Percentiles rank a stretch among this genome's conserved stretches.
Conservation (phyloP, 768 basidiomycete species). For the Mycena pura region DNA sequence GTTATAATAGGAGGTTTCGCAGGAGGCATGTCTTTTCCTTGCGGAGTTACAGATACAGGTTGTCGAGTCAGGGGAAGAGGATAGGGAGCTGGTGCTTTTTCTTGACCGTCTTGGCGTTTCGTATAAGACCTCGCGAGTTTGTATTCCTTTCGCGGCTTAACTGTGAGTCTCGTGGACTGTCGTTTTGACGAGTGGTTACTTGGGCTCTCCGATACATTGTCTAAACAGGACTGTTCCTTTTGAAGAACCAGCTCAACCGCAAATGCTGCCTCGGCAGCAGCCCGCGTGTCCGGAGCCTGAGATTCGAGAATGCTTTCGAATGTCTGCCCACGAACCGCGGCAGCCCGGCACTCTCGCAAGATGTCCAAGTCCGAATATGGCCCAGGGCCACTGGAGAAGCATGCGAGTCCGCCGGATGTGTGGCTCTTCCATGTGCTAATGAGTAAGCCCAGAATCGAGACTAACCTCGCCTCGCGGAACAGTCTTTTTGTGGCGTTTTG, state of each 20-base stretch:
- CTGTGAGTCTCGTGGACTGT: not conserved
- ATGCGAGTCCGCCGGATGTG: not conserved
- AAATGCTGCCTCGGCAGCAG: not conserved
- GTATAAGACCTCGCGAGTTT: too few relatives aligned
- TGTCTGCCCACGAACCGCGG: not conserved
- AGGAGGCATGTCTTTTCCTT: not conserved
- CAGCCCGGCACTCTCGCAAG: not conserved
- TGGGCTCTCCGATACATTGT: not conserved
- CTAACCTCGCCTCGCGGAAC: not conserved
- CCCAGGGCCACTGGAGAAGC: slow-evolving; percentile 1
- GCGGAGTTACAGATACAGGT: not conserved
- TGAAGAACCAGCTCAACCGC: not conserved
- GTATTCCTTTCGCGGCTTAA: too few relatives aligned
- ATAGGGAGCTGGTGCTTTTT: not conserved
- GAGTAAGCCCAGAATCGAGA: slow-evolving; percentile 10
- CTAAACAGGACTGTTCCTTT: not conserved
- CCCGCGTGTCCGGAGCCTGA: not conserved
- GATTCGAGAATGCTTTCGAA: slow-evolving; percentile 1
- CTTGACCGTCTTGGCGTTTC: too few relatives aligned
- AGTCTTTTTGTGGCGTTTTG: not conserved
- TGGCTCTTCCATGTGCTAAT: slow-evolving; percentile 8
- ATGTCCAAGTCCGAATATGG: slow-evolving; percentile 6
- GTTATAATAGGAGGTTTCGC: not conserved
- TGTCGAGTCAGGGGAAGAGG: not conserved
- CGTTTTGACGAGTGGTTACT: too few relatives aligned